phyloP scores from a whole-genome alignment of 768 basidiomycete genomes.

The Macrolepiota fuliginosa region DNA sequence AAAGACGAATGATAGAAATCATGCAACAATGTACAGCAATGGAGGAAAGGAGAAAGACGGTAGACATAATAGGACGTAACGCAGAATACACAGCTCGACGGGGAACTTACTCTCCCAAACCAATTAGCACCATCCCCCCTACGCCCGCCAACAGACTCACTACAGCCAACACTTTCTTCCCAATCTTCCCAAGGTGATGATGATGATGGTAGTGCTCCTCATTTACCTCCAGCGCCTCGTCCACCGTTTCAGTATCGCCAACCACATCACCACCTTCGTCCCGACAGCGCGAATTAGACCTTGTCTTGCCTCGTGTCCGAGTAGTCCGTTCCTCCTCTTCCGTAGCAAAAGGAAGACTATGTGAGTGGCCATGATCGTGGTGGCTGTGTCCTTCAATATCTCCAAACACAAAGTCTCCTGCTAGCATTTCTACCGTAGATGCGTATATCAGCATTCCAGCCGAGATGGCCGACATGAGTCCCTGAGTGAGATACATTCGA shows the following conservation, averaged over 20 bases:
- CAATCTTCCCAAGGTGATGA: slow-evolving; percentile 18
- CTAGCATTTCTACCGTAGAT: slow-evolving; percentile 84
- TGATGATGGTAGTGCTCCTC: slow-evolving; percentile 23
- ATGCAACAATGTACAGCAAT: neutral
- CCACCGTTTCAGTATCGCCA: neutral
- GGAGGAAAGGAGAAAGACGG: neutral
- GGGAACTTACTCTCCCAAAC: slow-evolving; percentile 36
- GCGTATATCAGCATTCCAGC: slow-evolving; percentile 85
- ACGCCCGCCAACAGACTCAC: slow-evolving; percentile 61
- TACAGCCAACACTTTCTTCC: slow-evolving; percentile 55
- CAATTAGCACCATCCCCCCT: slow-evolving; percentile 59
- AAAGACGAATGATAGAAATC: neutral
- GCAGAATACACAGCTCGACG: neutral
- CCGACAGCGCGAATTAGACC: neutral
- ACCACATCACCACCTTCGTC: neutral
- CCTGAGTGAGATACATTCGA: slow-evolving; percentile 57
- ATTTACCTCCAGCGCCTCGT: slow-evolving; percentile 12
- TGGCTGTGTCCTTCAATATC: slow-evolving; percentile 40
- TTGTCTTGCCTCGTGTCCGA: neutral
- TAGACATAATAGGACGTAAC: neutral
- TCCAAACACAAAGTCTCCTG: slow-evolving; percentile 81
- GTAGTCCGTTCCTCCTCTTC: neutral
- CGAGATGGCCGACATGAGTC: slow-evolving; percentile 77
- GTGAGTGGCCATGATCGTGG: slow-evolving; percentile 20
- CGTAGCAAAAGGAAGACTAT: neutral